Percentiles rank a stretch among this genome's conserved stretches.
Conservation (phyloP, 805 yeast genomes). For the Maudiozyma serrabonitensis region DNA sequence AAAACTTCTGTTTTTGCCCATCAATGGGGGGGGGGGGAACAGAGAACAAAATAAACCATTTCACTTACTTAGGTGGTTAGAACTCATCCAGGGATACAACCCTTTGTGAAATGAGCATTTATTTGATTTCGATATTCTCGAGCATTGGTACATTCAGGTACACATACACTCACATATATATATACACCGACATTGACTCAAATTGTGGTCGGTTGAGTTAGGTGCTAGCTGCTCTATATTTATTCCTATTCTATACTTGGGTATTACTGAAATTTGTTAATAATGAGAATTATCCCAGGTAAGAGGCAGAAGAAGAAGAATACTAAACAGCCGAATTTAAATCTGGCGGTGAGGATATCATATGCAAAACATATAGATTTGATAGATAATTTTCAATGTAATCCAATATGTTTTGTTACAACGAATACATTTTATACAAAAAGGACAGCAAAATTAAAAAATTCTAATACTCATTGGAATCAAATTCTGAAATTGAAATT, state of each 20-base stretch:
- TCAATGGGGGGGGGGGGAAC: no score
- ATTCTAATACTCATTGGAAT: conserved; percentile 19
- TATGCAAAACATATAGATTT: conserved; percentile 19
- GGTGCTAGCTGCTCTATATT: no score
- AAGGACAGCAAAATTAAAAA: conserved; percentile 16
- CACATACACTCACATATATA: neutral
- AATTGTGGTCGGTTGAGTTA: no score
- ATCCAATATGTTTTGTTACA: conserved; percentile 23
- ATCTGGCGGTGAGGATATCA: conserved; percentile 15
- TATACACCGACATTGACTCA: neutral
- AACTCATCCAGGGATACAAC: no score
- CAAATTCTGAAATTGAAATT: conserved; percentile 21
- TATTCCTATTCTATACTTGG: no score
- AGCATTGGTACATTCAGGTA: neutral
- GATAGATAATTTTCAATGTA: conserved; percentile 19
- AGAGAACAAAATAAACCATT: no score
- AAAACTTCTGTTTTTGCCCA: no score
- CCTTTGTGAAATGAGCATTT: no score
- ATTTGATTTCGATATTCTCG: no score
- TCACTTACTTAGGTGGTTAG: no score
- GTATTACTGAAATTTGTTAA: neutral
- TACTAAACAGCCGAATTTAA: conserved; percentile 8
- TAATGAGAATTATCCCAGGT: conserved; percentile 13
- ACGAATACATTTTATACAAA: conserved; percentile 19
- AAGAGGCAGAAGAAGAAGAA: conserved; percentile 8